Conservation (phyloP, 345 rosid genomes). For the Limnanthes douglasii region DNA sequence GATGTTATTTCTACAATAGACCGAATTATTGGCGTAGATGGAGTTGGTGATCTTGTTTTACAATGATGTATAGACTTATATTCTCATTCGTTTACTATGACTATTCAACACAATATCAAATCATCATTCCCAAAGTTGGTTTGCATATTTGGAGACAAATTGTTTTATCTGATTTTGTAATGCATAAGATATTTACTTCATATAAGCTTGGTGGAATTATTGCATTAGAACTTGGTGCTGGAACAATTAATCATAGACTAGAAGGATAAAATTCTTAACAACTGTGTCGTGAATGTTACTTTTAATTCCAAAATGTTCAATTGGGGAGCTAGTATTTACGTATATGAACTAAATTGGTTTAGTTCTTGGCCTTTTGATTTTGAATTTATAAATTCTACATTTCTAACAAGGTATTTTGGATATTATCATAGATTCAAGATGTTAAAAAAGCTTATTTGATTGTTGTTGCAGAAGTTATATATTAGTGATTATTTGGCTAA, state of each 20-base stretch:
- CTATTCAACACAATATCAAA: conserved; percentile 54
- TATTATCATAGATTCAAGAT: conserved; percentile 10
- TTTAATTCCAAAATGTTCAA: conserved; percentile 32
- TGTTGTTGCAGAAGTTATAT: conserved; percentile 18
- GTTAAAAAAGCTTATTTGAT: conserved; percentile 10
- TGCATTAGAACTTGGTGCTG: conserved; percentile 75
- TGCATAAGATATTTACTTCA: conserved; percentile 57
- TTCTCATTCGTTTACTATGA: conserved; percentile 23
- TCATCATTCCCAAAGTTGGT: conserved; percentile 71
- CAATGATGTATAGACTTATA: conserved; percentile 45
- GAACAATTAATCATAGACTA: conserved; percentile 44
- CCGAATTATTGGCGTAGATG: conserved; percentile 23
- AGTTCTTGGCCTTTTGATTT: conserved; percentile 45
- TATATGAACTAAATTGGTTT: conserved; percentile 73
- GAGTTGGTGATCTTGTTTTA: conserved; percentile 79
- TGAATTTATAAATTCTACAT: conserved; percentile 9
- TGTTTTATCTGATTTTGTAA: conserved; percentile 54
- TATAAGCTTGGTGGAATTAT: conserved; percentile 34
- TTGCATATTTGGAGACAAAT: conserved; percentile 90
- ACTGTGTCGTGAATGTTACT: conserved; percentile 41
- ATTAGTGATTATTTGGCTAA: conserved; percentile 18
- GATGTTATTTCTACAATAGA: conserved; percentile 7
- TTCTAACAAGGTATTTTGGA: conserved; percentile 13
- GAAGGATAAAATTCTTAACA: conserved; percentile 48
- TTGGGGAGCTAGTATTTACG: conserved; percentile 25